Evolutionary conservation across 106 monocot genomes (phyloP), one percentile per base, ranked within the genome.

Genomic region (Chionographis japonica): DNA sequence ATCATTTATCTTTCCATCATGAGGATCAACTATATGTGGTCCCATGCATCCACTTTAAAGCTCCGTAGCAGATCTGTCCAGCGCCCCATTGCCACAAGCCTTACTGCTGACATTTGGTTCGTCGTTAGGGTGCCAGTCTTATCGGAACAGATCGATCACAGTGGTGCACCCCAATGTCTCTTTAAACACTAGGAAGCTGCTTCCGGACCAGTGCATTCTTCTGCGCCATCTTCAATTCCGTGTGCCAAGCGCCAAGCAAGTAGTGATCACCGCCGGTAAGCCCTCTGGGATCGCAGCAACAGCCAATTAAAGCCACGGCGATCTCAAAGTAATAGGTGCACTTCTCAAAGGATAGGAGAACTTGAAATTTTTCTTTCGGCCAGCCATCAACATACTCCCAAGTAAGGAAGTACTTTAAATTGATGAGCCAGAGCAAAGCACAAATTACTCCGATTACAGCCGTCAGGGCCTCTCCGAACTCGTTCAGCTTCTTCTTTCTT

Each of bases 111-210:
- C 93, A 94, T 94, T 69, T 94, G 93, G 61, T 94, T 94, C 4
- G 93, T 94, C 2, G 93, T 94, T 56, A 94, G 60, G 12, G 93
- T 94, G 11, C 93, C 93, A 2, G 93, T 90, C 72, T 90, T 90
- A 78, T 90, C 90, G 42, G 90, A 90, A 62, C 90, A 90, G 38
- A 90, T n/a, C n/a, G n/a, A n/a, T 90, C 2, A 90, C 90, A 39
- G 90, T 90, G 2, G 90, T 90, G 75, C 90, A 90, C 16, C 90
- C 90, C 68, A 94, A 67, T 66, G 93, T 94, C 70, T 94, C 93
- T n/a, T n/a, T n/a, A n/a, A 11, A 94, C 93, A 82, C 93, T 94
- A 0, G 93, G 93, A 19, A 94, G 68, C 70, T n/a, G n/a, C n/a
- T 94, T 94, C 70, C 93, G 72, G 5, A 94, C 89, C 11, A 94